Evolutionary conservation across 2,329 filamentous ascomycete species (phyloP), one percentile per base, ranked within the genome.

Genomic region (Truncatella angustata): DNA sequence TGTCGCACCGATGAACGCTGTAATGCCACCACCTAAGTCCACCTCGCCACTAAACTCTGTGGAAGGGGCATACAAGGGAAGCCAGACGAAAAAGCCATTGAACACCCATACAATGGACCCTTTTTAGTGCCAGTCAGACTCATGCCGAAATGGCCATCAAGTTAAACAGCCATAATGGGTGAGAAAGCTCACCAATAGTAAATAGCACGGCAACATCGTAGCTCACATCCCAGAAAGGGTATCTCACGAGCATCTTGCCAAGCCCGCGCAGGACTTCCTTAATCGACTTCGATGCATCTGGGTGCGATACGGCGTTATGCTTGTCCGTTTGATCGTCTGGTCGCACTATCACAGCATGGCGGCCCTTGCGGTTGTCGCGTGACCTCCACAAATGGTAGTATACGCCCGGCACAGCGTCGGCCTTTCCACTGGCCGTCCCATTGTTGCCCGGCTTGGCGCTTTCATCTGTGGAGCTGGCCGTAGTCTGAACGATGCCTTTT

Each of bases 1-100:
- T 0, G 82, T 86, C 0, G 84, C 84, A 4, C 86, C 86, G n/a
- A 88, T 74, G 59, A 87, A 82, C 0, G 82, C 84, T 0, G 80
- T 82, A 20, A 86, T 74, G 1, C 85, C 86, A 3, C 81, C 84
- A 1, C 73, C 85, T 56, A 72, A 70, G 6, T 36, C 43, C 10
- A 50, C 18, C 39, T 54, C 52, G 52, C 40, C 47, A 11, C 18
- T 23, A 58, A 88, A 87, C 51, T 77, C 74, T 0, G 76, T 76
- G 0, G 62, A 70, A 0, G 84, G 84, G 5, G 69, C 65, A 21
- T 72, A 71, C 2, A 84, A 66, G 0, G 86, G 86, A 2, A 87
- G 70, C 73, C 78, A 87, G 4, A 78, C 77, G 61, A 88, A 87
- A 64, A 85, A 86, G 1, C 78, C 76, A 61, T 87, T 87, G 54